These are phyloP conservation scores for Ophiostoma novo-ulmi DNA, from an alignment of 2,329 filamentous ascomycete species.

Conservation along the genomic window DNA sequence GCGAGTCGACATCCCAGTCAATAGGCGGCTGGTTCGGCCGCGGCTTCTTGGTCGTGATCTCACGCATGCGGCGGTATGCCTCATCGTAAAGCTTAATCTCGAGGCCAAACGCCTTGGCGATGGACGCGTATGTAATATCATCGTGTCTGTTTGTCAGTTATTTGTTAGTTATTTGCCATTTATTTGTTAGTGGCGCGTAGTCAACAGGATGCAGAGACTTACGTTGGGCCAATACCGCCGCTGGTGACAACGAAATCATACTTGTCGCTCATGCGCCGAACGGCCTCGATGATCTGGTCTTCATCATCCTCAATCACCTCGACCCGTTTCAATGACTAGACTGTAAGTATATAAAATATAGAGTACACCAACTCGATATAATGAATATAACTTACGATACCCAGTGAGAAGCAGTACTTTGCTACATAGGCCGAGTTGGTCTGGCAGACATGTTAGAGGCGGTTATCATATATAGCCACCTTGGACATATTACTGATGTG, in stretches of 20 bases:
- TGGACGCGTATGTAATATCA: slow-evolving; percentile 93
- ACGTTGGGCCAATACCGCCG: slow-evolving; percentile 94
- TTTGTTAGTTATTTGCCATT: too few species aligned
- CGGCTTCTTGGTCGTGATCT: slow-evolving; percentile 57
- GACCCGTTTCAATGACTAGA: slow-evolving; percentile 60
- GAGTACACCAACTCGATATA: neutral
- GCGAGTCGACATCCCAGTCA: slow-evolving; percentile 77
- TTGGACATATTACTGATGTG: neutral
- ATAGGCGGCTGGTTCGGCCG: slow-evolving; percentile 68
- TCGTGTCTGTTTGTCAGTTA: slow-evolving; percentile 62
- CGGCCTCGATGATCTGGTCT: slow-evolving; percentile 80
- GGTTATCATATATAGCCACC: neutral
- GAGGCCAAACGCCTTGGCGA: slow-evolving; percentile 81
- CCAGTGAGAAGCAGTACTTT: slow-evolving; percentile 59
- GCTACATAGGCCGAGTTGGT: slow-evolving; percentile 61
- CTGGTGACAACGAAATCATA: slow-evolving; percentile 95
- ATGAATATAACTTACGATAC: slow-evolving; percentile 46
- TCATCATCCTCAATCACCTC: slow-evolving; percentile 95
- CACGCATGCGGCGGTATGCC: slow-evolving; percentile 77
- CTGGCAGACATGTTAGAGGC: slow-evolving; percentile 34
- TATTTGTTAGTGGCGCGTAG: neutral
- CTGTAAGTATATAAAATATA: neutral
- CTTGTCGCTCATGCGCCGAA: slow-evolving; percentile 74
- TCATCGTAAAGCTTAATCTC: slow-evolving; percentile 71
- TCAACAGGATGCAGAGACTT: slow-evolving; percentile 35